These are phyloP conservation scores for Hondaea fermentalgiana DNA, from an alignment of 108 stramenopile species.

Conservation along the genomic window DNA sequence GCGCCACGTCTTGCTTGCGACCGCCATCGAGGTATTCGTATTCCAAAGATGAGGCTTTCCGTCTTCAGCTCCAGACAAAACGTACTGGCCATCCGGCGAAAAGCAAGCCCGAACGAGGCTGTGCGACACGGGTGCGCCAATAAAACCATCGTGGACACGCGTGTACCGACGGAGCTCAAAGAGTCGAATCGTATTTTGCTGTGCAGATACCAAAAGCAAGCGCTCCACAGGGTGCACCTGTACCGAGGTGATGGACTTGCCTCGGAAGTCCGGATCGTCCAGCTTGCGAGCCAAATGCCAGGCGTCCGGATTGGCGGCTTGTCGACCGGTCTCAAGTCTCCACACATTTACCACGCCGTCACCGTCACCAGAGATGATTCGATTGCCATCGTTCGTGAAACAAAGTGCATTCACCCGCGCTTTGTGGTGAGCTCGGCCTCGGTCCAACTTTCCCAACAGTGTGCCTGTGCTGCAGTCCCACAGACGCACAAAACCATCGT, in stretches of 20 bases:
- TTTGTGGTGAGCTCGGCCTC: neutral
- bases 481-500: slow-evolving; percentile 9
- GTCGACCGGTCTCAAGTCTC: neutral
- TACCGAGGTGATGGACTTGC: neutral
- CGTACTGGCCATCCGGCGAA: slow-evolving; percentile 6
- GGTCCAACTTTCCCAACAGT: neutral
- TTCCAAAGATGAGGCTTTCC: neutral
- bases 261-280: neutral
- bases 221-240: slow-evolving; percentile 3
- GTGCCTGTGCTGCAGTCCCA: neutral
- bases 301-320: neutral
- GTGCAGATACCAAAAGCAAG: neutral
- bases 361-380: neutral
- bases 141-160: neutral
- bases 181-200: neutral
- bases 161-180: neutral
- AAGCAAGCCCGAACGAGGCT: neutral
- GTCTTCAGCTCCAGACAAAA: neutral
- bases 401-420: neutral
- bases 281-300: neutral
- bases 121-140: neutral
- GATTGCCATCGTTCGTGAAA: slow-evolving; percentile 1
- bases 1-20: neutral
- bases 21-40: neutral
- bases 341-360: slow-evolving; percentile 5